Evolutionary conservation across 495 filamentous ascomycete genomes (phyloP), one percentile per base, ranked within the genome.

Genomic region (Penicillium herquei): DNA sequence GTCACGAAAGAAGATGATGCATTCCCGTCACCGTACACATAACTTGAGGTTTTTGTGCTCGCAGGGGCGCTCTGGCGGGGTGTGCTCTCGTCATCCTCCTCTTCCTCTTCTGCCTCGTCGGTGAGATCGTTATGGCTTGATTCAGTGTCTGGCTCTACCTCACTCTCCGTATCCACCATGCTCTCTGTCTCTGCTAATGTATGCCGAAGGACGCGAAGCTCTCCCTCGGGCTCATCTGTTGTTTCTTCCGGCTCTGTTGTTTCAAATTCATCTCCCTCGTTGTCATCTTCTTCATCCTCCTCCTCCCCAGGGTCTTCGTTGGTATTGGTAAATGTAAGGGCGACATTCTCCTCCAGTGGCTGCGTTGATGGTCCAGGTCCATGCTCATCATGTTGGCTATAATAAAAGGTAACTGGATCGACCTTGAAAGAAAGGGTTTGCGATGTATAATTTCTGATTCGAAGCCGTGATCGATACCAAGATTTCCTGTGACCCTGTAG

Each of bases 401-500:
- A 71, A 48, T 72, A 72, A 26, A 72, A 67, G 9, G 74, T 59
- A 45, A 72, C 70, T 1, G 72, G 70, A 46, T 77, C 71, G 0
- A 78, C 78, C 2, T 76, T 75, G 64, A 87, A 86, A 1, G 80
- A 82, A 10, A 79, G 71, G 0, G 74, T 69, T 39, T 78, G 72
- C 7, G 81, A 82, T n/a, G 80, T 79, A 61, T 86, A 84, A 46
- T 85, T 81, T 39, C 61, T 76, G 41, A 82, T 70, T 40, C 68
- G 75, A 1, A 87, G 55, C 37, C 83, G 72, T 45, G 74, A 71
- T 56, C 68, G 76, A 64, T 85, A 87, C 85, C 85, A 87, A 12
- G 80, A 75, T 48, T 84, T 83, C 43, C 82, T 78, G 66, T 87
- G 82, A 51, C 77, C 81, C 49, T 85, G 84, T 46, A 87, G 72